Conservation (phyloP, 2,329 filamentous ascomycete species). For the Fragosphaeria purpurea region DNA sequence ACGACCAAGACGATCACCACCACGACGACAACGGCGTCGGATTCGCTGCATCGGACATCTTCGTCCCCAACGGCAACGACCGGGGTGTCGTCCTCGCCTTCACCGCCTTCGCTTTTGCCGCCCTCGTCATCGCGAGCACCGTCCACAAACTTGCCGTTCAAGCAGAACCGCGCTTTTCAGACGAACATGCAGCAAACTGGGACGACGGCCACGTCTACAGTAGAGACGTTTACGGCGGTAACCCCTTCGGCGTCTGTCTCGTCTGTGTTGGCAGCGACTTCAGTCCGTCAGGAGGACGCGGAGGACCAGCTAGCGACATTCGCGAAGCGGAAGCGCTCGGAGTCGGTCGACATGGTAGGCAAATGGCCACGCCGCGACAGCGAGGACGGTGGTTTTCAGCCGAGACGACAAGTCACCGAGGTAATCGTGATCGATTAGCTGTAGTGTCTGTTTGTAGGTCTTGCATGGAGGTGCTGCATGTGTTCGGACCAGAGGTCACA, state of each 20-base stretch:
- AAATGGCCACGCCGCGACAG: too few relatives aligned
- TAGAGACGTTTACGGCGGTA: background rate
- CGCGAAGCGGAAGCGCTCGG: too few relatives aligned
- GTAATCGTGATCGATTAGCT: too few relatives aligned
- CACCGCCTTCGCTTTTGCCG: background rate
- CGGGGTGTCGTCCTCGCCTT: background rate
- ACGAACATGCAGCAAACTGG: background rate
- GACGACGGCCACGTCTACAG: background rate
- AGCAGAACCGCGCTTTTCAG: constrained; percentile 6
- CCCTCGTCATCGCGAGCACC: background rate
- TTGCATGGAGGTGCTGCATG: too few relatives aligned
- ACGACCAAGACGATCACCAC: background rate
- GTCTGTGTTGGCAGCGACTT: background rate
- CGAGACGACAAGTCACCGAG: too few relatives aligned
- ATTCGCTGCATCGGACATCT: background rate
- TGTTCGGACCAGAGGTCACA: too few relatives aligned
- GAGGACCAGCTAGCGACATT: too few relatives aligned
- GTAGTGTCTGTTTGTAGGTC: too few relatives aligned
- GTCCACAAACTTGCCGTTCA: background rate
- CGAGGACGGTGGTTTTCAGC: too few relatives aligned
- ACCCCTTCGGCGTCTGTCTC: background rate
- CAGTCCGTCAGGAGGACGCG: too few relatives aligned
- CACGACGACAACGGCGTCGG: background rate
- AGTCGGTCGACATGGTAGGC: too few relatives aligned
- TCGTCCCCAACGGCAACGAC: background rate